These are phyloP conservation scores for Xylaria sp. DNA, from an alignment of 2,329 filamentous ascomycete genomes.

Conservation along the genomic window DNA sequence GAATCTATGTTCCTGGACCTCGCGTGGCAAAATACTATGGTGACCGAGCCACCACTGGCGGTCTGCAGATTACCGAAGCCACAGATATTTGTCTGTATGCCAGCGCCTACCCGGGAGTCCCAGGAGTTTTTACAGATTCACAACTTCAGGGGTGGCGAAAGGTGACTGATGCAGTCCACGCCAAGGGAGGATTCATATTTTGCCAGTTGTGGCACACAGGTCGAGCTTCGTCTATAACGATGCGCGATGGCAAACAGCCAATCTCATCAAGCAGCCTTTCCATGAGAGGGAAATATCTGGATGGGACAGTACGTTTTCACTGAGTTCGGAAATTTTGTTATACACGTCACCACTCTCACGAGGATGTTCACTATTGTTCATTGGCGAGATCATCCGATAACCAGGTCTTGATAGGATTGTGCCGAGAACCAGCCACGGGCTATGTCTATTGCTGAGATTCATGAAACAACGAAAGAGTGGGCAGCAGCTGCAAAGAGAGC, in stretches of 20 bases:
- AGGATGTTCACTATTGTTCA: background rate
- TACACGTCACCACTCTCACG: background rate
- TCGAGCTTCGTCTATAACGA: constrained; percentile 56
- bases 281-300: constrained; percentile 49
- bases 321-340: background rate
- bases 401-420: constrained; percentile 29
- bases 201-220: constrained; percentile 70
- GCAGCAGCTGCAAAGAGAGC: constrained; percentile 64
- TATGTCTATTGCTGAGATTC: constrained; percentile 74
- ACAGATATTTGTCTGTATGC: constrained; percentile 61
- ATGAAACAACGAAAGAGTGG: constrained; percentile 69
- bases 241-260: constrained; percentile 40
- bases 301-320: constrained; percentile 40
- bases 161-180: constrained; percentile 68
- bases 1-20: constrained; percentile 50
- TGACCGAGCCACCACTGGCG: constrained; percentile 42
- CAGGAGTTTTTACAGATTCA: constrained; percentile 63
- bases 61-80: constrained; percentile 66
- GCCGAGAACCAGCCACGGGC: constrained; percentile 61
- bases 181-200: constrained; percentile 67
- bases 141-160: constrained; percentile 67
- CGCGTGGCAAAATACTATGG: constrained; percentile 47
- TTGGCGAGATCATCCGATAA: background rate
- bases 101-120: constrained; percentile 60
- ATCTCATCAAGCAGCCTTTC: constrained; percentile 43